Base-by-base conservation (phyloP, 306 rosid genomes). In the Begonia masoniana region DNA sequence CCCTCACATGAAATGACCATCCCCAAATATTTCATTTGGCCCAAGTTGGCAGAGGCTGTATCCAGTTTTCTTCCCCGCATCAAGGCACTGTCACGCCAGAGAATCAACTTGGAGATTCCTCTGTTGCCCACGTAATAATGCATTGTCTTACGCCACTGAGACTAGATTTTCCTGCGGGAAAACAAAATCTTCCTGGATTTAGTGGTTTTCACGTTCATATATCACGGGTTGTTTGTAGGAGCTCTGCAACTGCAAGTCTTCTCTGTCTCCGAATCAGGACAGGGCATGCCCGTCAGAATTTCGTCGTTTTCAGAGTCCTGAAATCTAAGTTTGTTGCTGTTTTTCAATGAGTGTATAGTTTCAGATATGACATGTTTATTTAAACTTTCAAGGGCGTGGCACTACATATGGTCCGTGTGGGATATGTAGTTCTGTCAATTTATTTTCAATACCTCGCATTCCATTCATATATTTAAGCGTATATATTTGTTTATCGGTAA, bases 251-350 rank as follows among this genome's bases (percentile, higher is more conserved):
- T 52, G 46, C 54, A 24, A 59, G 58, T 31, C 78, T 50, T 77
- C 91, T 63, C 65, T 76, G 19, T 59, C 75, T 9, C 45, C 47
- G 39, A 64, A 64, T 71, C 72, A 71, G 57, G 94, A 82, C 60
- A 52, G 60, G 41, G 92, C 82, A 56, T 94, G 87, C 41, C 80
- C 92, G 26, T 91, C 96, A n/a, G 97, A 86, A 45, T 55, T 79
- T 45, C 86, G 56, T 71, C 95, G 61, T 71, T 86, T 63, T 86
- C 96, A 0, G 99, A 92, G 56, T 67, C 94, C 58, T 92, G 65
- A 78, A 79, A 65, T 75, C 95, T 45, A 86, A 62, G 61, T 64
- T 92, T 46, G 74, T 52, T 73, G 57, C 93, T 0, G 62, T n/a
- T n/a, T 72, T 72, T 92, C 99, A 12, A 62, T 41, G 75, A 86